phyloP scores from a whole-genome alignment of 805 yeast genomes.

The Teunomyces barrocoloradensis region DNA sequence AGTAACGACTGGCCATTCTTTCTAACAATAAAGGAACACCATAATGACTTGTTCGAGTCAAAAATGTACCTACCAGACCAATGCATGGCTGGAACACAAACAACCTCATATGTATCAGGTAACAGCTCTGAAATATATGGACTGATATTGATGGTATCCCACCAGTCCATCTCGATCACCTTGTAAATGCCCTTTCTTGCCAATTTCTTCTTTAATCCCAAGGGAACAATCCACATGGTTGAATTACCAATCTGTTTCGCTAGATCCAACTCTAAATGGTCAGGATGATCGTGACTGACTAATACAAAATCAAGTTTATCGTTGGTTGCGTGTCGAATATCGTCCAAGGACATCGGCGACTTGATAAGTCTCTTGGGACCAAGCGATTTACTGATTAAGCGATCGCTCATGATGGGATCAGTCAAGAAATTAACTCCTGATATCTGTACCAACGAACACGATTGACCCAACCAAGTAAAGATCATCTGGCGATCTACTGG shows the following conservation, averaged over 20 bases:
- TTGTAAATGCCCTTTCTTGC: constrained; percentile 57
- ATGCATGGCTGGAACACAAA: constrained; percentile 93
- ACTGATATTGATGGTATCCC: constrained; percentile 55
- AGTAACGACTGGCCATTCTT: constrained; percentile 67
- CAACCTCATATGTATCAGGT: constrained; percentile 64
- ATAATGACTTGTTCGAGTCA: constrained; percentile 77
- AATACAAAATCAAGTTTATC: constrained; percentile 63
- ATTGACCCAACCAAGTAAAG: constrained; percentile 92
- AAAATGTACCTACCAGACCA: constrained; percentile 88
- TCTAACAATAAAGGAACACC: constrained; percentile 83
- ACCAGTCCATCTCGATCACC: constrained; percentile 85
- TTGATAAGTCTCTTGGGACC: constrained; percentile 87
- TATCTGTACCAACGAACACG: constrained; percentile 73
- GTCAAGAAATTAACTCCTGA: constrained; percentile 74
- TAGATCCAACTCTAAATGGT: constrained; percentile 74
- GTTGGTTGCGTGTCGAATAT: constrained; percentile 51
- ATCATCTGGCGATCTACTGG: constrained; percentile 51
- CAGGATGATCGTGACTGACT: constrained; percentile 95
- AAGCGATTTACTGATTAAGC: constrained; percentile 54
- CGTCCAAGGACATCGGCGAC: constrained; percentile 64
- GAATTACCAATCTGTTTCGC: constrained; percentile 51
- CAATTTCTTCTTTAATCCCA: constrained; percentile 65
- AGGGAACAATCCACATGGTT: constrained; percentile 82
- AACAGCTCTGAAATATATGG: constrained; percentile 37
- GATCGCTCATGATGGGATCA: constrained; percentile 77